Conservation (phyloP, 768 basidiomycete genomes). For the Chlorophyllum brunneum region DNA sequence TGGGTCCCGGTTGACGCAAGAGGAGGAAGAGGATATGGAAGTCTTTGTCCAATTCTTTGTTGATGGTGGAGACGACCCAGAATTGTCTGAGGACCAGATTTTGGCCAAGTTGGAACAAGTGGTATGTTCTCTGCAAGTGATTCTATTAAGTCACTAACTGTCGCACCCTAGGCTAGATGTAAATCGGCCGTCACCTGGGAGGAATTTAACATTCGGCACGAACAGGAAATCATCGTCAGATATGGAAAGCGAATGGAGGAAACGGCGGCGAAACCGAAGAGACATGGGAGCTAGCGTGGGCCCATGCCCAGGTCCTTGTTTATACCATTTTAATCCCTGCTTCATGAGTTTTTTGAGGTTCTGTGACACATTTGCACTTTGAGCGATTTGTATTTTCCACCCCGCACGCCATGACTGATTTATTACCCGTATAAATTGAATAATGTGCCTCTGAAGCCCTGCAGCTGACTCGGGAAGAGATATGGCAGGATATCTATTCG, state of each 20-base stretch:
- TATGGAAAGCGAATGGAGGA: conserved; percentile 27
- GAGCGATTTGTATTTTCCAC: too few species aligned
- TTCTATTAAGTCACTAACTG: neutral
- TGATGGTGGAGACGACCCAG: conserved; percentile 42
- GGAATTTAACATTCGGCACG: conserved; percentile 45
- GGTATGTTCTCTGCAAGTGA: conserved; percentile 29
- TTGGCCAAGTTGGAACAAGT: conserved; percentile 47
- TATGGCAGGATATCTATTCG: conserved; percentile 11
- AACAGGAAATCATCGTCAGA: conserved; percentile 36
- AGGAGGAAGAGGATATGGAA: conserved; percentile 42
- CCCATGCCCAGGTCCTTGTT: neutral
- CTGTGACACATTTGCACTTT: too few species aligned
- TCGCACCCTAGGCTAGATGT: conserved; percentile 32
- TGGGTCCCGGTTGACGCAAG: neutral
- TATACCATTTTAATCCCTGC: too few species aligned
- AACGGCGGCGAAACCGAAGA: neutral
- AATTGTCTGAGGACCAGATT: conserved; percentile 36
- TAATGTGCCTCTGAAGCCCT: too few species aligned
- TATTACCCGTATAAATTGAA: too few species aligned
- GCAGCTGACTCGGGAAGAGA: conserved; percentile 5
- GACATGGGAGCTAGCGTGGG: neutral
- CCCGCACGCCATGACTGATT: too few species aligned
- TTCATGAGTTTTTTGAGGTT: too few species aligned
- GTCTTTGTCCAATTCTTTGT: conserved; percentile 52
- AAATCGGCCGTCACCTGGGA: conserved; percentile 43